These are phyloP conservation scores for Castanea sativa DNA, from an alignment of 306 rosid species.

Conservation along the genomic window DNA sequence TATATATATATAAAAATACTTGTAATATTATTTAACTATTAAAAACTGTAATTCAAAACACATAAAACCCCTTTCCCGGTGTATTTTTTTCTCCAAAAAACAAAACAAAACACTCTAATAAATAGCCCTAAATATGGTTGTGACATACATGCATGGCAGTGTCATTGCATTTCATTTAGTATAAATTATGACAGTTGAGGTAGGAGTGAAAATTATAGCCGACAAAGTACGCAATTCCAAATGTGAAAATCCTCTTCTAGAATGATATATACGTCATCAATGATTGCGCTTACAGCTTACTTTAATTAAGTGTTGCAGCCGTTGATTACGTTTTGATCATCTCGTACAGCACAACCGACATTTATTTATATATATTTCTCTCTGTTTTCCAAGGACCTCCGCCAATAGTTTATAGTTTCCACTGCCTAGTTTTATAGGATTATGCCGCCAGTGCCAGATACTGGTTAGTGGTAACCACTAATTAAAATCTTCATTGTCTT, in stretches of 20 bases:
- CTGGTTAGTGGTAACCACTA: not conserved
- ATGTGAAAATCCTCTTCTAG: slow-evolving; percentile 20
- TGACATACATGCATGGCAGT: not conserved
- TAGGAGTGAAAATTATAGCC: slow-evolving; percentile 8
- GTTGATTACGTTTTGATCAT: not conserved
- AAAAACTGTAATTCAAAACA: too few relatives aligned
- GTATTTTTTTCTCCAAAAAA: too few relatives aligned
- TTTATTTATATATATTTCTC: not conserved
- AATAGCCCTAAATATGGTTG: not conserved
- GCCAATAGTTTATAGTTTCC: not conserved
- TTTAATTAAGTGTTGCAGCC: not conserved
- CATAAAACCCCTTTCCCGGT: too few relatives aligned
- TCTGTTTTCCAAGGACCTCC: not conserved
- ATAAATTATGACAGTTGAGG: not conserved
- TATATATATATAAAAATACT: too few relatives aligned
- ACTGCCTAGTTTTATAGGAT: not conserved
- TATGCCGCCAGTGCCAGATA: not conserved
- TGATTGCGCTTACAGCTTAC: slow-evolving; percentile 1
- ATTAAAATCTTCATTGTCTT: too few relatives aligned
- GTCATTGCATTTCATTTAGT: not conserved
- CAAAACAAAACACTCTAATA: too few relatives aligned
- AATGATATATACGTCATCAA: slow-evolving; percentile 19
- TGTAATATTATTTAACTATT: too few relatives aligned
- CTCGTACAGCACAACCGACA: not conserved
- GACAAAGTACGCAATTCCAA: slow-evolving; percentile 4